Base-by-base conservation (phyloP, 2,329 filamentous ascomycete species). In the Aspergillus pseudoglaucus region DNA sequence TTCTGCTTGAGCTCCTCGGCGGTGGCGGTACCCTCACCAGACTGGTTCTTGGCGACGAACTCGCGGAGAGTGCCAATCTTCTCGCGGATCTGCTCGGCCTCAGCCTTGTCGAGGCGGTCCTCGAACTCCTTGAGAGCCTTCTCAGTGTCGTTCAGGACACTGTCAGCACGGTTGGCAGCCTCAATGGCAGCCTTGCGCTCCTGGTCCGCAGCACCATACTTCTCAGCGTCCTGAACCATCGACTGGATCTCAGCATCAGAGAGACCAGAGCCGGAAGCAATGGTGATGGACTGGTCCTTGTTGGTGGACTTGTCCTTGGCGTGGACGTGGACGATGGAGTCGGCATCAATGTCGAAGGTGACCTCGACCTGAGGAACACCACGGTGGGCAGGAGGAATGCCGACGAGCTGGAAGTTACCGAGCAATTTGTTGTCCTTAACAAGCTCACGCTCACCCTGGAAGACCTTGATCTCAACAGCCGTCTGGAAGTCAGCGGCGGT, bases 271-370 rank as follows among this genome's bases (percentile, higher is more conserved):
- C 91, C 93, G 51, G 90, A 96, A 48, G 91, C 90, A 71, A 98
- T 95, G 70, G 91, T 97, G 77, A 98, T 97, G 54, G 90, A 96
- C 81, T 98, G 91, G 70, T 97, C 91, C 85, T 96, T 97, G 84
- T 89, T 88, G 76, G 90, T 97, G 62, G 90, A 91, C 86, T 97
- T 96, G 78, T 97, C 91, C 82, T 95, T 95, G 73, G 91, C 91
- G 72, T 93, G 87, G 56, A 97, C 91, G 79, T 96, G 90, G 62
- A 97, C 90, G 62, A 97, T 96, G 15, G 90, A 95, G 74, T 97
- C 90, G 65, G 91, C 91, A 63, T 97, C 91, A 70, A 97, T 96
- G 74, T 97, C 91, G 75, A 97, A 97, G 65, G 91, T 96, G 62
- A 97, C 91, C 80, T 97, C 91, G 49, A 97, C 81, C 73, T 97